Evolutionary conservation across 2,329 filamentous ascomycete genomes (phyloP), one percentile per base, ranked within the genome.

Genomic region (Trichoderma sp.): DNA sequence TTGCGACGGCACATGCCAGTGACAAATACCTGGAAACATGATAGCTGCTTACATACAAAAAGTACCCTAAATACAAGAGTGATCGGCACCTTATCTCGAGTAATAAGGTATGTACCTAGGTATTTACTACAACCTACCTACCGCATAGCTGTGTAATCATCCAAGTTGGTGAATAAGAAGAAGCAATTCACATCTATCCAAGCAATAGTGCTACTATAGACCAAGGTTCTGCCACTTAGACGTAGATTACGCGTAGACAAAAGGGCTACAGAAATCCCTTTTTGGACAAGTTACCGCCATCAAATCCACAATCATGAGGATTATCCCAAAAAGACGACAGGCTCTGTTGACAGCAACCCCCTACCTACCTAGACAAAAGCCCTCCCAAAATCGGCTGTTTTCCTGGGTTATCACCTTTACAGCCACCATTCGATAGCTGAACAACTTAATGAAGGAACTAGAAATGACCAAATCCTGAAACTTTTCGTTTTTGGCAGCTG

Each of bases 401-500:
- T n/a, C 1, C 39, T n/a, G 0, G 7, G 1, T 43, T 34, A n/a
- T 24, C 63, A 26, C n/a, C 47, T 24, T 39, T 69, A 30, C 56
- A 51, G 66, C 66, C 66, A 69, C 66, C 36, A 28, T 14, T 57
- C 28, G 26, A n/a, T n/a, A 47, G 34, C 34, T 51, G 34, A 43
- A 58, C 39, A 11, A n/a, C 36, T 51, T 32, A 34, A 60, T 61
- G 28, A 69, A 69, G 56, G 34, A 61, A 53, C 32, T 36, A 57
- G 43, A 53, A 53, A 66, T 15, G 28, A 32, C 26, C 56, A 18
- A 69, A 15, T 39, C 64, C 64, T 67, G 64, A 67, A 57, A 67
- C 64, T 21, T 30, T 14, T 57, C 32, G 30, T 30, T 60, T 47
- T 34, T 24, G 43, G 21, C 66, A 61, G 53, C 18, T 34, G 30